Percentiles rank a stretch among this genome's conserved stretches.
Conservation (phyloP, 192 early-diverging fungal genomes). For the Phlyctochytrium arcticum region DNA sequence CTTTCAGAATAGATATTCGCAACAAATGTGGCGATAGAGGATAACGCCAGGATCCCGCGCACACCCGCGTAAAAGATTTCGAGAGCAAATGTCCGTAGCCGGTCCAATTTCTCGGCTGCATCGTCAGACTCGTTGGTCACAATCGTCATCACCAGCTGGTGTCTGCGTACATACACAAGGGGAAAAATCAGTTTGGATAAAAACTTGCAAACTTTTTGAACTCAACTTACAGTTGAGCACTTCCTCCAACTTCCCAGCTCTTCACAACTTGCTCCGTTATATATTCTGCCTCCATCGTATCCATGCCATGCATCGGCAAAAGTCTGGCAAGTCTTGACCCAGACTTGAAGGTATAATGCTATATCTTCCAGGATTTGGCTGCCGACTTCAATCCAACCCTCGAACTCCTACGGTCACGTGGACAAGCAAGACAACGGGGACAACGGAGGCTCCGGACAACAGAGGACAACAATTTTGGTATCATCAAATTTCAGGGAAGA, state of each 20-base stretch:
- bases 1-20: background rate
- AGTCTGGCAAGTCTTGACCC: too few species aligned
- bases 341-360: too few species aligned
- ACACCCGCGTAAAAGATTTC: conserved; percentile 7
- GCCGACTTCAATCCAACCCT: too few species aligned
- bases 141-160: background rate
- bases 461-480: too few species aligned
- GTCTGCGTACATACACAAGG: background rate
- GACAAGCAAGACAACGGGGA: too few species aligned
- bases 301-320: too few species aligned
- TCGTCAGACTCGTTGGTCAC: background rate
- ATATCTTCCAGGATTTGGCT: too few species aligned
- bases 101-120: background rate
- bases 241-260: conserved; percentile 7
- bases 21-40: conserved; percentile 7
- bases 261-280: conserved; percentile 5
- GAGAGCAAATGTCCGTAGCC: background rate
- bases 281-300: background rate
- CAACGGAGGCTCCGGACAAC: too few species aligned
- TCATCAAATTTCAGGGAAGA: too few species aligned
- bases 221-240: conserved; percentile 5
- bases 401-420: too few species aligned
- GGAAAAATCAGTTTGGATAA: background rate
- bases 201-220: background rate
- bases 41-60: background rate